Evolutionary conservation across 192 early-diverging fungal species (phyloP).

Genomic region (Coemansia sp.): DNA sequence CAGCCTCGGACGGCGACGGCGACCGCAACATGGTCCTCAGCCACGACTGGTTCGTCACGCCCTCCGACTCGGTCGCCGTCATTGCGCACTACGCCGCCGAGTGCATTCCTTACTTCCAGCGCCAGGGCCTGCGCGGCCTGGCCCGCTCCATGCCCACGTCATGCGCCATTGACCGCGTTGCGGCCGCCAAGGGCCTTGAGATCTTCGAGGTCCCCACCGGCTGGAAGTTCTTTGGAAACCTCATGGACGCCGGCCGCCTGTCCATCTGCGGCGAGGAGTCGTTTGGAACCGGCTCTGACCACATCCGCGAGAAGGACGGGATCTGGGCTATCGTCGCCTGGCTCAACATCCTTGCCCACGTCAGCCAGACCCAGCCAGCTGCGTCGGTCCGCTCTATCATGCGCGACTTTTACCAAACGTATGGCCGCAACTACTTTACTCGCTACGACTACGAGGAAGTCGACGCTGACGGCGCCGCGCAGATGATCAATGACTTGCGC

Average conservation of each 20-base stretch:
- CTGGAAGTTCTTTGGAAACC: slow-evolving; percentile 98
- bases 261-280: slow-evolving; percentile 98
- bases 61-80: slow-evolving; percentile 95
- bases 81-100: slow-evolving; percentile 88
- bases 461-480: slow-evolving; percentile 70
- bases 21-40: slow-evolving; percentile 99
- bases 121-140: slow-evolving; percentile 81
- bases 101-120: slow-evolving; percentile 91
- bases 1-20: slow-evolving; percentile 97
- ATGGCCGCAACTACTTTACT: slow-evolving; percentile 96
- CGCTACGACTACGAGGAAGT: slow-evolving; percentile 99
- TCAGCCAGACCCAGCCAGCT: slow-evolving; percentile 60
- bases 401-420: slow-evolving; percentile 74
- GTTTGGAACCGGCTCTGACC: slow-evolving; percentile 98
- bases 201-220: slow-evolving; percentile 92
- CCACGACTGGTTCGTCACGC: slow-evolving; percentile 94
- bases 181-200: slow-evolving; percentile 75
- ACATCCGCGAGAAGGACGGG: slow-evolving; percentile 99
- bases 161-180: slow-evolving; percentile 90
- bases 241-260: slow-evolving; percentile 94
- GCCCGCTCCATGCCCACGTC: slow-evolving; percentile 98
- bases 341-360: slow-evolving; percentile 90
- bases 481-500: slow-evolving; percentile 80
- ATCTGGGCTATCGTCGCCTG: slow-evolving; percentile 97
- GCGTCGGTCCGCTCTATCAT: slow-evolving; percentile 79